Percentiles rank a stretch among this genome's conserved stretches.
Evolutionary conservation across 768 basidiomycete genomes (phyloP).

Genomic region (Trametes maxima): DNA sequence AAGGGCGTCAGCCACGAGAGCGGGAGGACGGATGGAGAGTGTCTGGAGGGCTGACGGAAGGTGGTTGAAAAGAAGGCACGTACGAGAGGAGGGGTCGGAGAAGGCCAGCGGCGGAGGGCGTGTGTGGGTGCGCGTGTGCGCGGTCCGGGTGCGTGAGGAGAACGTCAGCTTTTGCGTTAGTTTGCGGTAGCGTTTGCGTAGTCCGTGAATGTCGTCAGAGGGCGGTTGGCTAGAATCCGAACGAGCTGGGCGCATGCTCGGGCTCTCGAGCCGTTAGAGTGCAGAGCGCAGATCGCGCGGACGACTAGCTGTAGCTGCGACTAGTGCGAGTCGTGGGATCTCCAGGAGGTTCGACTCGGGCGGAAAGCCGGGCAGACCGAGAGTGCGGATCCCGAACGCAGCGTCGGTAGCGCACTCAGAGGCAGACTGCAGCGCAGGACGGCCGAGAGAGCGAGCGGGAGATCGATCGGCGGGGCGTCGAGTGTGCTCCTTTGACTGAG

Average conservation of each 20-base stretch:
- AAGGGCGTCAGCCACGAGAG: background rate
- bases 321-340: too few species aligned
- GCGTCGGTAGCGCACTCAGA: too few species aligned
- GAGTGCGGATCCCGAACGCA: too few species aligned
- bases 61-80: constrained; percentile 10
- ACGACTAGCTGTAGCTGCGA: too few species aligned
- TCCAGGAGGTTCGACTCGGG: too few species aligned
- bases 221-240: background rate
- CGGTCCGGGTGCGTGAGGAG: background rate
- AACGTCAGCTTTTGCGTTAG: background rate
- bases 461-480: background rate
- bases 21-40: background rate
- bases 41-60: background rate
- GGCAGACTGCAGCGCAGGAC: too few species aligned
- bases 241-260: too few species aligned
- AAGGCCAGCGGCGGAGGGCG: background rate
- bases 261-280: too few species aligned
- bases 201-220: constrained; percentile 8
- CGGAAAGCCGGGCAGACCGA: too few species aligned
- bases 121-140: background rate
- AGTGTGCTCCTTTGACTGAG: background rate
- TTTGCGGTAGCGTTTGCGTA: background rate
- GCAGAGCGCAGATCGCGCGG: too few species aligned
- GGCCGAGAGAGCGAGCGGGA: background rate
- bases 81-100: background rate